Base-by-base conservation (phyloP, 345 rosid species). In the Gossypium raimondii region DNA sequence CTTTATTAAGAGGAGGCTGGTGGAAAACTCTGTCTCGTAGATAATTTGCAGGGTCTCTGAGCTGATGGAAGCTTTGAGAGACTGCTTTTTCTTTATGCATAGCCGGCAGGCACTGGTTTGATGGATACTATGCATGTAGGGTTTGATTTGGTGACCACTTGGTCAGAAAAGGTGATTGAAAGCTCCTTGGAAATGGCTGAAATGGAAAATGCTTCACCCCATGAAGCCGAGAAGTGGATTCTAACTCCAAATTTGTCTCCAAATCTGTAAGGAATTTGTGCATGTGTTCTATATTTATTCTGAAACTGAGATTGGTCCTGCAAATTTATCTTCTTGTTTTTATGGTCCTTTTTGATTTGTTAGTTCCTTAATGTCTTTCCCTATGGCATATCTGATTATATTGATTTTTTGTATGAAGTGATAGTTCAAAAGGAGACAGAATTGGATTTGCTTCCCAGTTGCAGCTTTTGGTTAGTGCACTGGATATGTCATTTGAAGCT, bases 151-250 rank as follows among this genome's bases (percentile, higher is more conserved):
- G 82, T 86, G 74, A 85, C 88, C 82, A 81, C 82, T 75, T 91
- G 97, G 97, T 79, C 88, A 2, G 92, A 91, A 78, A 89, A 73
- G 87, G 78, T 85, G 62, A 87, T 95, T 41, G 93, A 93, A 76
- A 90, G 85, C 82, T 89, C 98, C 25, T 86, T 85, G 71, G 97
- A 95, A 83, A 95, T 93, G 99, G 99, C 93, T 74, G 99, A 93
- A 79, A 75, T 93, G 71, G 98, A 95, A 87, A 95, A 95, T 85
- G 81, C 85, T 67, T 87, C 96, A 38, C 94, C 97, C 78, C 92
- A 89, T 81, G 98, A 93, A 18, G 99, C 99, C 68, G 88, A 89
- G 81, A 89, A 84, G 79, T 93, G 98, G 99, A 84, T 64, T 73
- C 69, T 93, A 66, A 80, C 76, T 80, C 96, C 98, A 71, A 78